Conservation (phyloP, 2,329 filamentous ascomycete species). For the Paecilomyces sp. region DNA sequence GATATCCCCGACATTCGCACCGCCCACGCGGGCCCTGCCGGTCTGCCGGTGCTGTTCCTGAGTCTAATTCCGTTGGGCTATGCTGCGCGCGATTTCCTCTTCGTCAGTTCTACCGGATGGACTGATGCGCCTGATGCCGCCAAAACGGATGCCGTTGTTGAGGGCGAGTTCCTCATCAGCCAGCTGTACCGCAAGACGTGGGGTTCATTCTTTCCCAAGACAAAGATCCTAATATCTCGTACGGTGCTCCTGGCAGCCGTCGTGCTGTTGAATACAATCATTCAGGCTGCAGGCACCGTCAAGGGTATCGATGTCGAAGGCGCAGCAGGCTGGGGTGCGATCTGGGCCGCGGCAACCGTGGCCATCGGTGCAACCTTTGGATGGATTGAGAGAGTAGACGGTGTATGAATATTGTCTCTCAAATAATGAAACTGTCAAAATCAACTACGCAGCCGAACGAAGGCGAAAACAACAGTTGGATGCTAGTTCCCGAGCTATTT, state of each 20-base stretch:
- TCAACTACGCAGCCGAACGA: background rate
- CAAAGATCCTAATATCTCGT: slow-evolving; percentile 58
- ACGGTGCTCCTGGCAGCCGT: slow-evolving; percentile 47
- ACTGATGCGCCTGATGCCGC: slow-evolving; percentile 35
- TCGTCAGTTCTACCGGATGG: slow-evolving; percentile 48
- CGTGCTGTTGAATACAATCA: slow-evolving; percentile 48
- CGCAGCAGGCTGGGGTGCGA: slow-evolving; percentile 62
- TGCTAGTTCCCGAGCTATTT: background rate
- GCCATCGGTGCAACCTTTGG: slow-evolving; percentile 24
- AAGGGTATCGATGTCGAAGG: slow-evolving; percentile 63
- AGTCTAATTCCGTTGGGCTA: slow-evolving; percentile 62
- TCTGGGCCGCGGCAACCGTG: slow-evolving; percentile 59
- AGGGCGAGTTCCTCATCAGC: slow-evolving; percentile 63
- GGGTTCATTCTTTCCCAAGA: slow-evolving; percentile 55
- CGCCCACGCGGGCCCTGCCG: slow-evolving; percentile 57
- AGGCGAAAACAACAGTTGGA: background rate
- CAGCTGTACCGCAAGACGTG: slow-evolving; percentile 54
- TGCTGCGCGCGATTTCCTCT: slow-evolving; percentile 70
- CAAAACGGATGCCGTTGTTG: slow-evolving; percentile 50
- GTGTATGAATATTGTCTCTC: slow-evolving; percentile 16
- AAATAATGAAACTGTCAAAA: background rate
- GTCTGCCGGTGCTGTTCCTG: slow-evolving; percentile 36
- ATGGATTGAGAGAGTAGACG: slow-evolving; percentile 35
- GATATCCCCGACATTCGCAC: slow-evolving; percentile 60
- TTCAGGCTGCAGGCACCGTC: slow-evolving; percentile 61